Evolutionary conservation across 345 rosid genomes (phyloP).

Genomic region (Salix suchowensis): DNA sequence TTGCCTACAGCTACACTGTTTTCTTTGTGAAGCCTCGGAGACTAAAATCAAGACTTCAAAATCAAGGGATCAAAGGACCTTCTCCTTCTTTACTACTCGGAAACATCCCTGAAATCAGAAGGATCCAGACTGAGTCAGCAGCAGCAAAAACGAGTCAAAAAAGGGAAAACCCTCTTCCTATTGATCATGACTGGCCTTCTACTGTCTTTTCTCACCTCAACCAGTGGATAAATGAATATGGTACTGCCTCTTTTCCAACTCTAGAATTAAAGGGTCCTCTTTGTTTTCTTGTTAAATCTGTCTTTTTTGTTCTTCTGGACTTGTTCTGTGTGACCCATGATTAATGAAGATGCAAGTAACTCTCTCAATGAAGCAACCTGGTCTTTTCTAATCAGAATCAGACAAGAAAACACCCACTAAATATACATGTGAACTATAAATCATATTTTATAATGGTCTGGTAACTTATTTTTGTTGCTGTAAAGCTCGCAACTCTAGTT

Average conservation of each 20-base stretch:
- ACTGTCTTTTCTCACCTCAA: constrained; percentile 24
- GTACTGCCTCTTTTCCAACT: constrained; percentile 13
- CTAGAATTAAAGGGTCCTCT: no score
- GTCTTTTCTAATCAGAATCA: no score
- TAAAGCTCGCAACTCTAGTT: no score
- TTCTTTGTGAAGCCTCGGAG: constrained; percentile 25
- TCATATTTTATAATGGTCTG: no score
- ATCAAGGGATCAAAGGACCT: constrained; percentile 48
- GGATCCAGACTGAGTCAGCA: constrained; percentile 3
- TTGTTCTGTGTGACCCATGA: no score
- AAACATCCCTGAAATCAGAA: constrained; percentile 36
- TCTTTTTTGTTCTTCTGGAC: no score
- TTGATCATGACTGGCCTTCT: constrained; percentile 43
- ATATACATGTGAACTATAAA: no score
- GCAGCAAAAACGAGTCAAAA: not conserved
- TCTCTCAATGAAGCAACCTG: no score
- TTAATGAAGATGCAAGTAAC: no score
- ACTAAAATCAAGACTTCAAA: constrained; percentile 28
- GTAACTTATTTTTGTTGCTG: no score
- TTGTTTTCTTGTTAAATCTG: no score
- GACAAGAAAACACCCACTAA: no score
- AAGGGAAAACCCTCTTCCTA: not conserved
- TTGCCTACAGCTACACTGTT: constrained; percentile 4
- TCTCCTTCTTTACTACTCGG: constrained; percentile 38
- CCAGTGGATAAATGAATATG: constrained; percentile 32